These are phyloP conservation scores for Picea engelmannii DNA, from an alignment of 83 land plant genomes.

Conservation along the genomic window DNA sequence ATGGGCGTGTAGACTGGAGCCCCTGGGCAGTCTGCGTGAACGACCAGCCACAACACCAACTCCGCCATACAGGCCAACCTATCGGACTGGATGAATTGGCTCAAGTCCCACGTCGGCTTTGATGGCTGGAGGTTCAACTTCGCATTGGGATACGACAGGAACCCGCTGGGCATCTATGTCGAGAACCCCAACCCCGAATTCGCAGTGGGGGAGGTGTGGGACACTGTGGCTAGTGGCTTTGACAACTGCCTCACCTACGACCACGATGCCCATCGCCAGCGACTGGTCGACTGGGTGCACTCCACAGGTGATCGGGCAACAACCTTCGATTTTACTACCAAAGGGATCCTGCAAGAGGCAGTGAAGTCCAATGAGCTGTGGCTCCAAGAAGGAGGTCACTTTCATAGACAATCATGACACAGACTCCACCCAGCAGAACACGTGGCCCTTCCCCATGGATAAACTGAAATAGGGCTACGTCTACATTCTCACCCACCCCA, in stretches of 20 bases:
- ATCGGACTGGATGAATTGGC: slow-evolving; percentile 62
- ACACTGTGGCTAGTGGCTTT: background rate
- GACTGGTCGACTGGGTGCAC: slow-evolving; percentile 34
- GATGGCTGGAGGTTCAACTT: slow-evolving; percentile 37
- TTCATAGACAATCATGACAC: too few species aligned
- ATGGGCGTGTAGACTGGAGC: too few species aligned
- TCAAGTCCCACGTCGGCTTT: slow-evolving; percentile 25
- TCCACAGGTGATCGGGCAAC: slow-evolving; percentile 17
- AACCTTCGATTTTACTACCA: slow-evolving; percentile 14
- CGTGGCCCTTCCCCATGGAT: too few species aligned
- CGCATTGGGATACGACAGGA: slow-evolving; percentile 29
- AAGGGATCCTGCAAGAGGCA: slow-evolving; percentile 30
- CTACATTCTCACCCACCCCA: too few species aligned
- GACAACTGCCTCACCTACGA: too few species aligned
- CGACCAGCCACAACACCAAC: slow-evolving; percentile 29
- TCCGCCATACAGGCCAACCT: slow-evolving; percentile 53
- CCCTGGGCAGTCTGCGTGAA: too few species aligned
- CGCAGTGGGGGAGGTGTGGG: slow-evolving; percentile 18
- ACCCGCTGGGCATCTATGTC: slow-evolving; percentile 9
- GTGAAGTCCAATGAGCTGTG: slow-evolving; percentile 30
- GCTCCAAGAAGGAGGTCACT: background rate
- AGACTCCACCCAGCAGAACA: too few species aligned
- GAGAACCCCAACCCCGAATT: slow-evolving; percentile 12
- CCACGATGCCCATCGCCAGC: slow-evolving; percentile 1
- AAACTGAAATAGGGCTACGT: too few species aligned